Percentiles rank a stretch among this genome's conserved stretches.
phyloP scores from a whole-genome alignment of 1,139 yeast genomes.

The Entelexis paramagnoliae region DNA sequence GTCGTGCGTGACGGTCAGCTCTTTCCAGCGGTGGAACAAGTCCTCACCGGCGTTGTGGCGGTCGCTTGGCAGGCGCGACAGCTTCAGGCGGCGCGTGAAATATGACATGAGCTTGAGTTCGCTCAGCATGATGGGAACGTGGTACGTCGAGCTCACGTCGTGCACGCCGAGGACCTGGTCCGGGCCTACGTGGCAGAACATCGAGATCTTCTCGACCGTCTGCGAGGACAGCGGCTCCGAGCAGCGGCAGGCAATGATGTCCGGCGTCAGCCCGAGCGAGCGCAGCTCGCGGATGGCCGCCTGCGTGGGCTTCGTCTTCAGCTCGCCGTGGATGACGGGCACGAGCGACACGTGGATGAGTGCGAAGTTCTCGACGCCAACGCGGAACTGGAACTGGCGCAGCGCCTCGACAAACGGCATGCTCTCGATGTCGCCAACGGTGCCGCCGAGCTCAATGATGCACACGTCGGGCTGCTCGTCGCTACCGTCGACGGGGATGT shows the following conservation, averaged over 20 bases:
- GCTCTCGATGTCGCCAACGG: constrained; percentile 97
- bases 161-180: constrained; percentile 95
- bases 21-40: constrained; percentile 68
- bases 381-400: constrained; percentile 97
- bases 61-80: constrained; percentile 45
- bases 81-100: constrained; percentile 56
- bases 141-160: constrained; percentile 94
- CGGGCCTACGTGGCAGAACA: constrained; percentile 98
- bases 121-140: constrained; percentile 82
- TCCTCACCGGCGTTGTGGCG: constrained; percentile 55
- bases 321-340: constrained; percentile 97
- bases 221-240: constrained; percentile 67
- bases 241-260: constrained; percentile 97
- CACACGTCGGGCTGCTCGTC: constrained; percentile 85
- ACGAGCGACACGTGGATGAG: constrained; percentile 93
- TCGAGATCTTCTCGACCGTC: constrained; percentile 88
- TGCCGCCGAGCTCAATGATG: constrained; percentile 95
- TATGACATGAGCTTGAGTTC: constrained; percentile 79
- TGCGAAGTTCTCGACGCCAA: constrained; percentile 87
- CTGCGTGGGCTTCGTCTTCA: constrained; percentile 97
- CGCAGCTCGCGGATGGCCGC: constrained; percentile 97
- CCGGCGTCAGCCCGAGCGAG: constrained; percentile 88
- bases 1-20: constrained; percentile 67
- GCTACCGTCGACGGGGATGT: constrained; percentile 83
- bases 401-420: constrained; percentile 98